Percentiles rank a stretch among this genome's conserved stretches.
phyloP scores from a whole-genome alignment of 2,329 filamentous ascomycete genomes.

The Aspergillus pseudoviridinutans region DNA sequence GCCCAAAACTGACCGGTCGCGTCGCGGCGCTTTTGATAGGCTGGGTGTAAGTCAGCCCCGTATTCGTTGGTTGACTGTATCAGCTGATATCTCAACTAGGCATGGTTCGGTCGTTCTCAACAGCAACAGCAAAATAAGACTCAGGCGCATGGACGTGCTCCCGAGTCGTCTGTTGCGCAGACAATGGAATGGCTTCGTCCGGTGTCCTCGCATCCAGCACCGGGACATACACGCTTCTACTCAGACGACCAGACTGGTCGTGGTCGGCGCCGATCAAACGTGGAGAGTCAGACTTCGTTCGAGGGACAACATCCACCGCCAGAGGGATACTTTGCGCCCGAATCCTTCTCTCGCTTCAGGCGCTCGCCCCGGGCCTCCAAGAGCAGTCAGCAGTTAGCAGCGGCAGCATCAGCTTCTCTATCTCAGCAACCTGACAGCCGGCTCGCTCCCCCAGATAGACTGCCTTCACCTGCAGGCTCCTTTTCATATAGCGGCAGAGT shows the following conservation, averaged over 20 bases:
- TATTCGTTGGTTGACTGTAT: background rate
- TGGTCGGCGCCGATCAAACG: constrained; percentile 1
- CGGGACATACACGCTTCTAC: background rate
- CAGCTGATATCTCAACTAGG: constrained; percentile 7
- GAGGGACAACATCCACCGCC: constrained; percentile 9
- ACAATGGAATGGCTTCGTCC: constrained; percentile 7
- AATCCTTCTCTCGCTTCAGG: constrained; percentile 9
- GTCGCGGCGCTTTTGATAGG: constrained; percentile 11
- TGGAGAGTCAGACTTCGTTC: constrained; percentile 7
- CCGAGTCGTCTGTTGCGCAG: background rate
- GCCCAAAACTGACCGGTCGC: constrained; percentile 11
- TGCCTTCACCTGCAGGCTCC: background rate
- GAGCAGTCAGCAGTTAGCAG: background rate
- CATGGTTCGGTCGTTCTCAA: constrained; percentile 14
- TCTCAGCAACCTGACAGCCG: background rate
- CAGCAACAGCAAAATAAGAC: background rate
- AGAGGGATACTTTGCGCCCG: constrained; percentile 20
- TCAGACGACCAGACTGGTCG: background rate
- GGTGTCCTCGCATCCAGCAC: constrained; percentile 4
- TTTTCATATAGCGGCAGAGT: background rate
- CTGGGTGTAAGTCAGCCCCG: constrained; percentile 12
- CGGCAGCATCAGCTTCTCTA: background rate
- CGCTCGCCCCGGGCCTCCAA: background rate
- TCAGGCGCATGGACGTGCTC: background rate
- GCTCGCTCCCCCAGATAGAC: background rate